Conservation (phyloP, 129 eudicot genomes). For the Flaveria bidentis region DNA sequence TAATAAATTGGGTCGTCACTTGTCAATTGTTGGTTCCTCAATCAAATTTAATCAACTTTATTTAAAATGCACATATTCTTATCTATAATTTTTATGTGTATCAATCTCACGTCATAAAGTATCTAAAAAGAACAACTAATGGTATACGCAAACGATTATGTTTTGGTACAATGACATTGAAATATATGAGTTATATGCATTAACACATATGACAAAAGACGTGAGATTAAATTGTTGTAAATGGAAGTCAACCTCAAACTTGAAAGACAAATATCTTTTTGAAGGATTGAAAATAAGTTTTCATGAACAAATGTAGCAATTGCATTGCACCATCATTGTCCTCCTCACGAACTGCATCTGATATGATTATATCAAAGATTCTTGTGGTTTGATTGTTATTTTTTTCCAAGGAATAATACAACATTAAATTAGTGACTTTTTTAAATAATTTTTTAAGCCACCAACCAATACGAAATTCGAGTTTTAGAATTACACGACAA, state of each 20-base stretch:
- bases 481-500: neutral
- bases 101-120: too few species aligned
- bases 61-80: too few species aligned
- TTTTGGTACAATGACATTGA: neutral
- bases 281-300: neutral
- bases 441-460: neutral
- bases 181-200: neutral
- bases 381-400: conserved; percentile 3
- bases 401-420: neutral
- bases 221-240: neutral
- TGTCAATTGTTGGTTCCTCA: too few species aligned
- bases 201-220: neutral
- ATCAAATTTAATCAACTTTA: too few species aligned
- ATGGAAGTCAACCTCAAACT: neutral
- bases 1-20: too few species aligned
- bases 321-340: neutral
- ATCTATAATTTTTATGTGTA: too few species aligned
- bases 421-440: neutral
- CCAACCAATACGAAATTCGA: neutral
- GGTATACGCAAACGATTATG: too few species aligned
- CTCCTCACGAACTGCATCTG: neutral
- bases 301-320: neutral
- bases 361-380: neutral
- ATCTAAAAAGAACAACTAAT: too few species aligned
- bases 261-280: conserved; percentile 8